Base-by-base conservation (phyloP, 75 land plant species). In the Cupressus sempervirens region DNA sequence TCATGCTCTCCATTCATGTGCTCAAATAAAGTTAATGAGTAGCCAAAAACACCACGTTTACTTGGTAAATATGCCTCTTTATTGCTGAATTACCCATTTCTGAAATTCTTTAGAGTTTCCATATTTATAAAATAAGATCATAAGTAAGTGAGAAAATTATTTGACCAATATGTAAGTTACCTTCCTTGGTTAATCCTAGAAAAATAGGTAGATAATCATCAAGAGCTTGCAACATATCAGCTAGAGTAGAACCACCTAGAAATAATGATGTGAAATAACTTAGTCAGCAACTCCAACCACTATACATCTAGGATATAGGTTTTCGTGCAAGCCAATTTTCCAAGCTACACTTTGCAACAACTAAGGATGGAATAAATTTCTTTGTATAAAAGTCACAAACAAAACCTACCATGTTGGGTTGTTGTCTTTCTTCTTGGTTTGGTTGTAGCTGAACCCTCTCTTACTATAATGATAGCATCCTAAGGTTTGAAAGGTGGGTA, bases 171-270 rank as follows among this genome's bases (percentile, higher is more conserved):
- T n/a, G n/a, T n/a, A n/a, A n/a, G n/a, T n/a, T n/a, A n/a, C n/a
- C n/a, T n/a, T n/a, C n/a, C n/a, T 32, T 91, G 29, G 88, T 91
- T 86, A 97, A 76, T 83, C 97, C 99, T 82, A 97, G 82, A 43
- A 97, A 84, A 75, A 93, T 91, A 23, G 97, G 96, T 81, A 97
- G 85, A 79, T 97, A 97, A 86, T 95, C 97, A 83, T 93, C 96
- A 36, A 97, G 89, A 76, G 96, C 94, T 50, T 91, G 94, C 67
- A 89, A 93, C 87, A 97, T 90, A 88, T 95, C 96, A 70, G 86
- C 85, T 54, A 88, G 72, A 13, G 89, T 85, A 79, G 97, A 92
- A 81, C 89, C 92, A 80, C 91, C 95, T 95, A 89, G 68, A 89
- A 7, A 70, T 11, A 84, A 76, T 10, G 13, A 41, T 77, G 81